Base-by-base conservation (phyloP, 2,329 filamentous ascomycete genomes). In the Pseudodiploospora longispora region DNA sequence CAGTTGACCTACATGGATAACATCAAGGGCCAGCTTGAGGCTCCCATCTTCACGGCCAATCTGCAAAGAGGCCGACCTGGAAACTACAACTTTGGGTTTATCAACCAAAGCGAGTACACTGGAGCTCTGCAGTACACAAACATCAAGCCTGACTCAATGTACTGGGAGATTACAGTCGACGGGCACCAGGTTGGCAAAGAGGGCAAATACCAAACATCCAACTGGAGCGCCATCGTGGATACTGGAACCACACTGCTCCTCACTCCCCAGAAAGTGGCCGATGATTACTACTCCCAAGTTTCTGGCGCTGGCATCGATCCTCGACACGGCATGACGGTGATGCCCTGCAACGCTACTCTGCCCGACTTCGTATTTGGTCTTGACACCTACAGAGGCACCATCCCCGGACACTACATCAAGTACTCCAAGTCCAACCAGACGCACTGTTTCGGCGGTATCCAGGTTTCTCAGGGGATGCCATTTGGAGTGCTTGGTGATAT, bases 231-330 rank as follows among this genome's bases (percentile, higher is more conserved):
- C 52, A 85, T 87, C 59, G 78, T 79, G 55, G 83, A 87, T 65
- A 87, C 83, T 2, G 83, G 83, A 43, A 86, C 83, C 44, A 82
- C 81, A 1, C 76, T 87, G 30, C 62, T 85, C 44, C 70, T 83
- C 50, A 62, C 82, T 12, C 76, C 78, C 28, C 58, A 70, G 44
- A 52, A 58, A 30, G 67, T 82, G 47, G 73, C 78, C 50, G 53
- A 62, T 1, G 71, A 67, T 36, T 86, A 85, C 70, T 87, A 84
- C 67, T 57, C 59, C 33, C 58, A 76, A 48, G 71, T 86, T 47
- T 43, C 55, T 6, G 73, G 76, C 4, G 69, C 82, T 1, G 51
- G 63, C 38, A 57, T 76, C 51, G 65, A 70, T 55, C 28, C 49
- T 10, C 30, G 12, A 2, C 46, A 69, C 37, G 81, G 77, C 41